Base-by-base conservation (phyloP, 2,329 filamentous ascomycete species). In the Emericellopsis cladophorae region DNA sequence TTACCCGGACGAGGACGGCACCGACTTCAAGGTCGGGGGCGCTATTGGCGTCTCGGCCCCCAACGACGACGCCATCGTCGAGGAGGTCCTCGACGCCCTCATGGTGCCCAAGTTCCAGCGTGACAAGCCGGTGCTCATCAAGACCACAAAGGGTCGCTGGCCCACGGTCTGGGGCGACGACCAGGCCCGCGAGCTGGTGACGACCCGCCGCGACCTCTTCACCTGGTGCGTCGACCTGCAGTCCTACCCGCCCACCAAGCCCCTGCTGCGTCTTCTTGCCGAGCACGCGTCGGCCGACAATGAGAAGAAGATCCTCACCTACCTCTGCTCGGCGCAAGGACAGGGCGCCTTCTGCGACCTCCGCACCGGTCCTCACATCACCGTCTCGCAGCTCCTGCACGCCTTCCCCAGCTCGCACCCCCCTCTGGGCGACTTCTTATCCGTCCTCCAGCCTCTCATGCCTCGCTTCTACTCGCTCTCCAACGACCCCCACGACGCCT, bases 111-210 rank as follows among this genome's bases (percentile, higher is more conserved):
- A 78, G 31, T 85, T 82, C 54, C 70, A 92, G 45, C 82, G 92
- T 24, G 84, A 94, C 63, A 92, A 86, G 68, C 81, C 83, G 12
- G 74, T 95, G 15, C 67, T 83, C 15, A 65, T 96, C 50, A 80
- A 79, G 58, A 96, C 92, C 1, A 77, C 73, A 31, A 76, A 72
- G 45, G 90, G 90, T 29, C 76, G 92, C 39, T 98, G 90, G 90
- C 92, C 92, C 4, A 98, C 92, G 1, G 93, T 98, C 39, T 98
- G 92, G 92, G 92, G 90, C 34, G 86, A 94, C 2, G 90, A 96
- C 16, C 65, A 84, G 59, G 64, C 89, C 7, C 78, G 92, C 42
- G 81, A 92, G 56, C 68, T 98, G n/a, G 69, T 89, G 42, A 95
- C 90, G 4, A 96, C 89, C 0, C 79, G 90, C 37, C 76, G 90